Conservation (phyloP, 495 filamentous ascomycete species). For the Penicillium odoratum region DNA sequence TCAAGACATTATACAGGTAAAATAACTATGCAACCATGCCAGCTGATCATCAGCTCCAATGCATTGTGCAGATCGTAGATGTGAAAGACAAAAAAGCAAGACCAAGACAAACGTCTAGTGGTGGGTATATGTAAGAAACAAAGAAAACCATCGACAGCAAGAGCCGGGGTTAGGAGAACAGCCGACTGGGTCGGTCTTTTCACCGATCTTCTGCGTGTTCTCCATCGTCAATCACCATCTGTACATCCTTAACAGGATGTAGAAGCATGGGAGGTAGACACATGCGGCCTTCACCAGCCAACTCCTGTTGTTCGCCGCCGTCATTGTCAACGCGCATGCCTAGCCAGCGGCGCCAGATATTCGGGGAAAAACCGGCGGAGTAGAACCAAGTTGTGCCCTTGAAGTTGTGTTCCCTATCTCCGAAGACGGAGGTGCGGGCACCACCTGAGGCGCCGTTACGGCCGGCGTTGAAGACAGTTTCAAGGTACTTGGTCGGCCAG, state of each 20-base stretch:
- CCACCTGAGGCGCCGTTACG: constrained; percentile 77
- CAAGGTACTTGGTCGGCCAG: constrained; percentile 82
- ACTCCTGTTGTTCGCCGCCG: constrained; percentile 80
- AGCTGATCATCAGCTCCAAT: constrained; percentile 16
- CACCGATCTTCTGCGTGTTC: constrained; percentile 28
- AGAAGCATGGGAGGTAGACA: constrained; percentile 89
- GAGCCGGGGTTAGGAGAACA: neutral
- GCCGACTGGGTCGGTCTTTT: constrained; percentile 2
- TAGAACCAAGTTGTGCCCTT: constrained; percentile 92
- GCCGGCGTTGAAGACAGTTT: constrained; percentile 81
- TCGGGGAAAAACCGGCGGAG: constrained; percentile 78
- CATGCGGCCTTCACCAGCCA: constrained; percentile 81
- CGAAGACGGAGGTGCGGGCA: constrained; percentile 71
- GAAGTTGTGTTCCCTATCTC: constrained; percentile 89
- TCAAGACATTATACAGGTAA: constrained; percentile 24
- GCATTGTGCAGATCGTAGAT: neutral
- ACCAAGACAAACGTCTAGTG: neutral
- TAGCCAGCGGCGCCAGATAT: constrained; percentile 85
- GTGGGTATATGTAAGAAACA: constrained; percentile 6
- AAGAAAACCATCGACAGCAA: neutral
- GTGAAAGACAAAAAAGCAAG: constrained; percentile 2
- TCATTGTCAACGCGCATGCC: constrained; percentile 82
- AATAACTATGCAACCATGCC: constrained; percentile 14
- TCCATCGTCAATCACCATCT: constrained; percentile 67
- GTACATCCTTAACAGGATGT: constrained; percentile 88